Conservation (phyloP, 768 basidiomycete genomes). For the Dentipellis fragilis region DNA sequence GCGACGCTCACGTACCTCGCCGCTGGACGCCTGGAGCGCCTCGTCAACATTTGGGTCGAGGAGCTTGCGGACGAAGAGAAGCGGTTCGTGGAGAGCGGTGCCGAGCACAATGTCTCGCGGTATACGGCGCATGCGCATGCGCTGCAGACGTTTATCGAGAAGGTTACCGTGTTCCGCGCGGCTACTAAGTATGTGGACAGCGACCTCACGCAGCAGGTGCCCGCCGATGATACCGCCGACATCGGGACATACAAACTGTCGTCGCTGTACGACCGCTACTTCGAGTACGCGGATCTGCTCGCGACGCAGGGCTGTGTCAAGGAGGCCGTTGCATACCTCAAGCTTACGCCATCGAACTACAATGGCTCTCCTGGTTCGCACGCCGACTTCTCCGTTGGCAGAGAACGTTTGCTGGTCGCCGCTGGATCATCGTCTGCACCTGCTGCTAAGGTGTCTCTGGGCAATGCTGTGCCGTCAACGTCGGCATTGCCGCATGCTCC, state of each 20-base stretch:
- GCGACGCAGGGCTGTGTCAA: slow-evolving; percentile 83
- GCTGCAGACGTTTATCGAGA: slow-evolving; percentile 90
- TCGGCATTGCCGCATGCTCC: slow-evolving; percentile 13
- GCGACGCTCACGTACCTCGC: slow-evolving; percentile 93
- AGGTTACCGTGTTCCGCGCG: slow-evolving; percentile 87
- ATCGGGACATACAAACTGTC: slow-evolving; percentile 71
- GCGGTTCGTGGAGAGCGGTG: slow-evolving; percentile 30
- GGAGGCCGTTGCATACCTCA: slow-evolving; percentile 72
- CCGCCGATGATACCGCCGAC: slow-evolving; percentile 31
- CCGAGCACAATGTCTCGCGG: slow-evolving; percentile 35
- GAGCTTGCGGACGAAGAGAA: slow-evolving; percentile 84
- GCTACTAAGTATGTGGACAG: slow-evolving; percentile 74
- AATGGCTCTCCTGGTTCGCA: slow-evolving; percentile 40
- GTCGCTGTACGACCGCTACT: slow-evolving; percentile 82
- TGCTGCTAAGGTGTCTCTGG: slow-evolving; percentile 17
- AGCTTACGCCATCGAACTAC: slow-evolving; percentile 72
- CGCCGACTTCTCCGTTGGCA: slow-evolving; percentile 30
- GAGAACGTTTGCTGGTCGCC: slow-evolving; percentile 36
- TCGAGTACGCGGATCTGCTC: slow-evolving; percentile 91
- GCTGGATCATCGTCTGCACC: slow-evolving; percentile 21
- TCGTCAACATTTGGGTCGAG: slow-evolving; percentile 87
- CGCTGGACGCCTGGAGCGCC: slow-evolving; percentile 75
- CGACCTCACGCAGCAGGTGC: slow-evolving; percentile 40
- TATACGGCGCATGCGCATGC: slow-evolving; percentile 80
- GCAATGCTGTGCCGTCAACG: slow-evolving; percentile 7